Evolutionary conservation across 2,329 filamentous ascomycete species (phyloP).

Genomic region (Ophiostoma angusticollis): DNA sequence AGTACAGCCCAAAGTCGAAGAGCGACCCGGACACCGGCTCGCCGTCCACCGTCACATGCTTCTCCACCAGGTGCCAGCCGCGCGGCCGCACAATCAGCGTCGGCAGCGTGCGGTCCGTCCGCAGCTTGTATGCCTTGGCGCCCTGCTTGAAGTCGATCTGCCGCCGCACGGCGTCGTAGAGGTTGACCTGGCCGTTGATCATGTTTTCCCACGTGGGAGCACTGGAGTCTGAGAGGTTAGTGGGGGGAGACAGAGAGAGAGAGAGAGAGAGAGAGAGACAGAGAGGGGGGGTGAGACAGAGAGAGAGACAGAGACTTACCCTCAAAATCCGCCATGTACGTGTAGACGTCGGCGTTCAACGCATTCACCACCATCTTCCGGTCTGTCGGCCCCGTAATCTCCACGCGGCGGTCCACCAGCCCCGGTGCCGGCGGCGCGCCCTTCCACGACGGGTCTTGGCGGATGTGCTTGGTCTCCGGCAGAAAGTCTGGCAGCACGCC

Average conservation of each 20-base stretch:
- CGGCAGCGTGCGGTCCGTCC: constrained; percentile 71
- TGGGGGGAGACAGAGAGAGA: not conserved
- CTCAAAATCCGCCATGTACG: constrained; percentile 99
- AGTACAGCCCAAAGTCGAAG: constrained; percentile 97
- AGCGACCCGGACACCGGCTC: constrained; percentile 85
- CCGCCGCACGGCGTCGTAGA: constrained; percentile 87
- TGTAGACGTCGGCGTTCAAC: constrained; percentile 90
- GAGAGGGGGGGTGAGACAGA: not conserved
- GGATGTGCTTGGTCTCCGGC: constrained; percentile 88
- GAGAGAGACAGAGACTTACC: constrained; percentile 42
- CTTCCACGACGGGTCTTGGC: constrained; percentile 88
- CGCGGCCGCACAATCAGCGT: constrained; percentile 90
- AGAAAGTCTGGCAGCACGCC: constrained; percentile 86
- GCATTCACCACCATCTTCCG: constrained; percentile 99
- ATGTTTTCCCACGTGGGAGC: constrained; percentile 99
- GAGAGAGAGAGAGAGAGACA: constrained; percentile 52
- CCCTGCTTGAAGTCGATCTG: constrained; percentile 96
- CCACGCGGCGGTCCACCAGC: constrained; percentile 81
- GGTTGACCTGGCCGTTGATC: constrained; percentile 95
- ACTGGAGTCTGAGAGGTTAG: constrained; percentile 56
- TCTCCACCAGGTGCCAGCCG: constrained; percentile 97
- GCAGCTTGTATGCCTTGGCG: constrained; percentile 92
- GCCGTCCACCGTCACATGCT: constrained; percentile 90
- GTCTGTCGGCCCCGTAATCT: constrained; percentile 95
- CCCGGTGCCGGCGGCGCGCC: constrained; percentile 85